Conservation (phyloP, 2,329 filamentous ascomycete species). For the Sporothrix curviconia region DNA sequence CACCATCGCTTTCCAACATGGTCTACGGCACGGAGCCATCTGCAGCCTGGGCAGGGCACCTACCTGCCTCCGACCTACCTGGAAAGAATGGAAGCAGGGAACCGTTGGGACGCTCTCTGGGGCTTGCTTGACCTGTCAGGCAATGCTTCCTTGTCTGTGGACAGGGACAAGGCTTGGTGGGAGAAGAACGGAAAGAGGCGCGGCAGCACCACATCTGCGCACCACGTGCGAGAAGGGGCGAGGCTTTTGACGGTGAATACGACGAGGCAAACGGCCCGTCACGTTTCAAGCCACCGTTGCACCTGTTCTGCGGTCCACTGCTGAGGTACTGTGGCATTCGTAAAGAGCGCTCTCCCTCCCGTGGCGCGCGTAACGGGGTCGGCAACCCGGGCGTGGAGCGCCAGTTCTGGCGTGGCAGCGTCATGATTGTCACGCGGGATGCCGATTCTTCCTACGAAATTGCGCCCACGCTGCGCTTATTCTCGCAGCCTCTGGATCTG, state of each 20-base stretch:
- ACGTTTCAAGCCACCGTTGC: constrained; percentile 74
- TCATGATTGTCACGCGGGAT: constrained; percentile 94
- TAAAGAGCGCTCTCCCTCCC: constrained; percentile 46
- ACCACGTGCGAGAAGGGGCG: constrained; percentile 45
- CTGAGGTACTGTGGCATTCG: constrained; percentile 83
- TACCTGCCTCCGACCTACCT: constrained; percentile 57
- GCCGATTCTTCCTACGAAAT: constrained; percentile 75
- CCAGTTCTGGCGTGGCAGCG: constrained; percentile 85
- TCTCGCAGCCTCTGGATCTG: constrained; percentile 78
- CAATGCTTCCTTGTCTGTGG: constrained; percentile 29
- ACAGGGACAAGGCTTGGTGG: constrained; percentile 67
- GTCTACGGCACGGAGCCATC: constrained; percentile 35
- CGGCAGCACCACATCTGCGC: constrained; percentile 38
- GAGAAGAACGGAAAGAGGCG: constrained; percentile 48
- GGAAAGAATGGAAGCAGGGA: constrained; percentile 67
- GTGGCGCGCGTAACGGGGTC: constrained; percentile 31
- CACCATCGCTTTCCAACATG: constrained; percentile 36
- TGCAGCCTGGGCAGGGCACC: constrained; percentile 44
- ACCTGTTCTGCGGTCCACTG: constrained; percentile 83
- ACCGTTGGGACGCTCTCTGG: constrained; percentile 55
- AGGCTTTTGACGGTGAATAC: constrained; percentile 61
- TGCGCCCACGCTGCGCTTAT: constrained; percentile 72
- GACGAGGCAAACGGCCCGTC: constrained; percentile 59
- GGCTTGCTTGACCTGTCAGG: constrained; percentile 54
- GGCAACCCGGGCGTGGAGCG: constrained; percentile 39